Evolutionary conservation across 164 flowering plant species (phyloP).

Genomic region (Aristolochia contorta): DNA sequence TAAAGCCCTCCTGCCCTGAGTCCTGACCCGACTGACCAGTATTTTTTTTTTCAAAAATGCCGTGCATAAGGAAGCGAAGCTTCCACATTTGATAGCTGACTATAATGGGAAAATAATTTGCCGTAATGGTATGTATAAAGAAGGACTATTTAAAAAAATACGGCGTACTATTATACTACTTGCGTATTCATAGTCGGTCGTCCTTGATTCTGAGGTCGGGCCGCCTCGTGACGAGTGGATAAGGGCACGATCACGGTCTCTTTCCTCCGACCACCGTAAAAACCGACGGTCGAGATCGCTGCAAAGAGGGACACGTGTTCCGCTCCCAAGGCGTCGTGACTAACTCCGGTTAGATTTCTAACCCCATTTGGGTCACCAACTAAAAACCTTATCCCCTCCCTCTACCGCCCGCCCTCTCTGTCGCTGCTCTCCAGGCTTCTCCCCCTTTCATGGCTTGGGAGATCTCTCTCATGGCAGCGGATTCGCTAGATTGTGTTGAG

Average conservation of each 20-base stretch:
- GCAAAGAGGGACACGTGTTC: constrained; percentile 4
- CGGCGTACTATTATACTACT: background rate
- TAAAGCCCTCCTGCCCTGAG: no score
- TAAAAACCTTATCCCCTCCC: constrained; percentile 26
- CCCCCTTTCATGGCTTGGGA: background rate
- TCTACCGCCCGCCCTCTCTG: constrained; percentile 16
- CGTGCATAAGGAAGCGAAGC: no score
- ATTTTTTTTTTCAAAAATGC: no score
- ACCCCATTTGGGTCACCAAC: constrained; percentile 5
- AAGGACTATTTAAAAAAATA: no score
- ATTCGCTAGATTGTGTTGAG: background rate
- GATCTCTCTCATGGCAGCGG: background rate
- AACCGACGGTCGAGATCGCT: constrained; percentile 23
- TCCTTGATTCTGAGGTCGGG: constrained; percentile 38
- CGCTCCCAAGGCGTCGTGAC: background rate
- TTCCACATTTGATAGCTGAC: no score
- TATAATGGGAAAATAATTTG: no score
- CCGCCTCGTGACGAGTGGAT: constrained; percentile 37
- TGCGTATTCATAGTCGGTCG: constrained; percentile 15
- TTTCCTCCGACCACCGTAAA: constrained; percentile 11
- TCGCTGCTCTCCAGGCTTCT: constrained; percentile 7
- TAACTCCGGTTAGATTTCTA: constrained; percentile 19
- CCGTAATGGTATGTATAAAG: no score
- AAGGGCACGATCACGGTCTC: constrained; percentile 15
- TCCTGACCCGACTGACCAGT: no score